A percentile compares a stretch with the other conserved stretches of the same genome.
These are phyloP conservation scores for Solanum clarkiae DNA, from an alignment of 257 asterid genomes.

Conservation along the genomic window DNA sequence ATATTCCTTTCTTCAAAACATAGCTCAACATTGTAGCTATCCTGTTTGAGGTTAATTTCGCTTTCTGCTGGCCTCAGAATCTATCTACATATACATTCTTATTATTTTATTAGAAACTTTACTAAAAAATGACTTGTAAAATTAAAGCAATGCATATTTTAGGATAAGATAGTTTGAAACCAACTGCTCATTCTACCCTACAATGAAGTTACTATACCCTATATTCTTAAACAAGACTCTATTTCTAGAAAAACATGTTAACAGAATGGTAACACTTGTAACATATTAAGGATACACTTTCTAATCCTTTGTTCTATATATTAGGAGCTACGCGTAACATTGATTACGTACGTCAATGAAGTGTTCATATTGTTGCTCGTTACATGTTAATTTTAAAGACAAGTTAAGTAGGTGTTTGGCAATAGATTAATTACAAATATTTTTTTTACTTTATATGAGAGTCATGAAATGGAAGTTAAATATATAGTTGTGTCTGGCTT, in stretches of 20 bases:
- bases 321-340: background rate
- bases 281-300: background rate
- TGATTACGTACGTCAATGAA: background rate
- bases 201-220: background rate
- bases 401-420: background rate
- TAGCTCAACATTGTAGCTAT: background rate
- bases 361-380: background rate
- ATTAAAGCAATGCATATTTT: background rate
- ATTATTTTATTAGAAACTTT: background rate
- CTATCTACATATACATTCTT: background rate
- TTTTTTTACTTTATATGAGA: background rate
- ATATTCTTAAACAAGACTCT: background rate
- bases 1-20: background rate
- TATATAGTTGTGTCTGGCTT: background rate
- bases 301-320: background rate
- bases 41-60: background rate
- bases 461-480: background rate
- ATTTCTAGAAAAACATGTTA: background rate
- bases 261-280: background rate
- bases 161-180: background rate
- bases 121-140: background rate
- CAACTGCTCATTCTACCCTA: background rate
- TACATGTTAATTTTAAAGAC: background rate
- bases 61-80: background rate
- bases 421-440: background rate